phyloP scores from a whole-genome alignment of 495 filamentous ascomycete genomes.

The Delitschia confertaspora region DNA sequence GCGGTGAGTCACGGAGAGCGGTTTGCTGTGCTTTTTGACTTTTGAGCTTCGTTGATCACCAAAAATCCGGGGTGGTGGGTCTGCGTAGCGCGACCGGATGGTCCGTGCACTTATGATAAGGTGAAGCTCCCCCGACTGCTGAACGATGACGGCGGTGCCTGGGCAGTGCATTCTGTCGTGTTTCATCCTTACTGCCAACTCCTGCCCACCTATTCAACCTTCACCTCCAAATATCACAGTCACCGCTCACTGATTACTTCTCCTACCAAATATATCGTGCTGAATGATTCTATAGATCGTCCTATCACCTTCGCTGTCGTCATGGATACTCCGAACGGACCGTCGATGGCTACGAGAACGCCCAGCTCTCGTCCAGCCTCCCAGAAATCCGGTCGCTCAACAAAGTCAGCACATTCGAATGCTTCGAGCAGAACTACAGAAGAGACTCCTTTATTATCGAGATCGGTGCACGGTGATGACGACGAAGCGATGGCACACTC shows the following conservation, averaged over 20 bases:
- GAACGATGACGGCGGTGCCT: no score
- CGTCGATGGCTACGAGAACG: slow-evolving; percentile 21
- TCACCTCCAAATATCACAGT: no score
- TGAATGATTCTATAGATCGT: slow-evolving; percentile 8
- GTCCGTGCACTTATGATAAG: no score
- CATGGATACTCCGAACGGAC: slow-evolving; percentile 18
- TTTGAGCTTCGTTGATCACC: not conserved
- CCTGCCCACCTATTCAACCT: no score
- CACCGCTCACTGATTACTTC: no score
- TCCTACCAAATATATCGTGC: not conserved
- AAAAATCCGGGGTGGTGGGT: slow-evolving; percentile 19
- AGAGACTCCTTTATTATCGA: slow-evolving; percentile 47
- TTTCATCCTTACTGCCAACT: no score
- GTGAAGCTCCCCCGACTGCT: no score
- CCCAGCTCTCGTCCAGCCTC: slow-evolving; percentile 30
- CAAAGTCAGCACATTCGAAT: slow-evolving; percentile 17
- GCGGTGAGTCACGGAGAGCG: no score
- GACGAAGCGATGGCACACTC: slow-evolving; percentile 32
- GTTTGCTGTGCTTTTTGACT: no score
- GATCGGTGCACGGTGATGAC: slow-evolving; percentile 36
- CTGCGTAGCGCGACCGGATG: no score
- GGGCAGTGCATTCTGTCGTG: no score
- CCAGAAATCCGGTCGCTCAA: slow-evolving; percentile 30
- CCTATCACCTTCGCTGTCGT: slow-evolving; percentile 4
- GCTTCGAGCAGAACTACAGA: slow-evolving; percentile 36